phyloP scores from a whole-genome alignment of 257 asterid species.

The Nicotiana tomentosiformis region DNA sequence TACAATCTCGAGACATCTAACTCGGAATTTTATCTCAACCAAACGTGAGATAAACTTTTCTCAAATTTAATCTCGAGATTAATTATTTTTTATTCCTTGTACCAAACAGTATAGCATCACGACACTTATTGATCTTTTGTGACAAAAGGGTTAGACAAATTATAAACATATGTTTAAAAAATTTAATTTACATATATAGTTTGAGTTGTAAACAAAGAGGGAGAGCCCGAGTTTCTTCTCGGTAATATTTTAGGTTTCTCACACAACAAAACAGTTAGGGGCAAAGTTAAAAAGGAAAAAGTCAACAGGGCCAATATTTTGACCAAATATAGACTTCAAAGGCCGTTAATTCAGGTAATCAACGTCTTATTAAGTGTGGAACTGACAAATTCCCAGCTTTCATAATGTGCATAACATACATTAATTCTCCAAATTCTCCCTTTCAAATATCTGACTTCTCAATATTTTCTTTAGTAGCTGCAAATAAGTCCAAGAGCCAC shows the following conservation, averaged over 20 bases:
- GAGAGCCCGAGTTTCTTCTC: too few relatives aligned
- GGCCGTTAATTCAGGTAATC: slow-evolving; percentile 29
- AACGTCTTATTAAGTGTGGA: slow-evolving; percentile 2
- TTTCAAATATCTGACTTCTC: neutral
- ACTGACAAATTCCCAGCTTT: neutral
- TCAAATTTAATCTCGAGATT: too few relatives aligned
- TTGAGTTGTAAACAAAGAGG: too few relatives aligned
- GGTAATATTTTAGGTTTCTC: neutral
- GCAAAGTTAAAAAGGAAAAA: neutral
- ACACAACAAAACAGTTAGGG: neutral
- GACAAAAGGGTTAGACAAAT: too few relatives aligned
- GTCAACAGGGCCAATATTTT: neutral
- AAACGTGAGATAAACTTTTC: too few relatives aligned
- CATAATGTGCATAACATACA: neutral
- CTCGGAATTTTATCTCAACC: too few relatives aligned
- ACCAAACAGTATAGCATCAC: too few relatives aligned
- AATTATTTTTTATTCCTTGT: too few relatives aligned
- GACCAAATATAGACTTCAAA: neutral
- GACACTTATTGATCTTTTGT: too few relatives aligned
- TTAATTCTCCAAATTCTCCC: neutral
- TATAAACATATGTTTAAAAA: too few relatives aligned
- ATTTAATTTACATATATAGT: too few relatives aligned
- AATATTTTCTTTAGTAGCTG: neutral
- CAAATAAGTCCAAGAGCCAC: neutral
- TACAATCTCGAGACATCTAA: too few relatives aligned